Evolutionary conservation across 2,329 filamentous ascomycete species (phyloP).

Genomic region (Trichoderma sp.): DNA sequence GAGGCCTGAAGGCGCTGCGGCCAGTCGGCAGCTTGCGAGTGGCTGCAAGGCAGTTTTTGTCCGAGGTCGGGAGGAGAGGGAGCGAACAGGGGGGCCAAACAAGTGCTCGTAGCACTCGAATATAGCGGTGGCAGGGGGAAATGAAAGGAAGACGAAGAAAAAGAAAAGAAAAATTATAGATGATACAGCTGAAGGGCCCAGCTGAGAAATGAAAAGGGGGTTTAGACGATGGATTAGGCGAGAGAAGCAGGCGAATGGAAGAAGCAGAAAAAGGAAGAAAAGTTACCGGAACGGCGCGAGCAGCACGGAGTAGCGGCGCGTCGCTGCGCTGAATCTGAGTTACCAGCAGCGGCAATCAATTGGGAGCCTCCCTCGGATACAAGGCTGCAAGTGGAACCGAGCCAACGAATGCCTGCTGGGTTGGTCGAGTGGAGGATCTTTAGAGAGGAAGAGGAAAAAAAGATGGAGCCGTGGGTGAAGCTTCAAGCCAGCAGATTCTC

Average conservation of each 20-base stretch:
- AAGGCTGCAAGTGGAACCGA: slow-evolving; percentile 1
- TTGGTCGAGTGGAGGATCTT: neutral
- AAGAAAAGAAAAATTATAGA: neutral
- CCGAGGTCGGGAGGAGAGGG: slow-evolving; percentile 16
- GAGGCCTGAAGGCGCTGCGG: neutral
- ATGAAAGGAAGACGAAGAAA: neutral
- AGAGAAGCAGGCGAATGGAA: too few relatives aligned
- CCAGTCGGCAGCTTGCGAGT: slow-evolving; percentile 19
- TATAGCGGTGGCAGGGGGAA: neutral
- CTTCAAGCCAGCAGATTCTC: neutral
- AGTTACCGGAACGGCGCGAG: neutral
- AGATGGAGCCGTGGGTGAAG: slow-evolving; percentile 5
- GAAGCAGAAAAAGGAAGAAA: neutral
- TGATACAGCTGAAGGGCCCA: neutral
- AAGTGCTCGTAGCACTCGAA: neutral
- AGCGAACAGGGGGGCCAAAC: neutral
- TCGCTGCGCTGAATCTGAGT: neutral
- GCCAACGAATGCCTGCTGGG: neutral
- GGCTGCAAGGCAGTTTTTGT: slow-evolving; percentile 9
- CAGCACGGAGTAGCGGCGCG: neutral
- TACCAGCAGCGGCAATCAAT: neutral
- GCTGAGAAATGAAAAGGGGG: neutral
- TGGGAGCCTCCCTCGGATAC: neutral
- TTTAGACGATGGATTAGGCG: neutral
- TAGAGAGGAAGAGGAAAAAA: neutral